phyloP scores from a whole-genome alignment of 139 green algal genomes.

The Chlorella sp. region DNA sequence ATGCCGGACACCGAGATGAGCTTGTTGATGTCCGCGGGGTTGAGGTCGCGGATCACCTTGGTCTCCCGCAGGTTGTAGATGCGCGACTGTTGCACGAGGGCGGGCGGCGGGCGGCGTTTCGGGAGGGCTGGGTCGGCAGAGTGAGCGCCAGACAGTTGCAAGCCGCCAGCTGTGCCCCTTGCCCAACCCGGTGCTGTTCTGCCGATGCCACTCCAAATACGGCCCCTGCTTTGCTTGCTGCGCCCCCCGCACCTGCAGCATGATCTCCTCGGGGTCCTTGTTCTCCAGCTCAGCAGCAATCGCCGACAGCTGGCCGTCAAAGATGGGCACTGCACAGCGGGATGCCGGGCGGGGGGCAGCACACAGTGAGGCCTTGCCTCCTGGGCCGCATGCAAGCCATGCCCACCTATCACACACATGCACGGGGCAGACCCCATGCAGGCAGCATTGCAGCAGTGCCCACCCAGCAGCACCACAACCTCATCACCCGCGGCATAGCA shows the following conservation, averaged over 20 bases:
- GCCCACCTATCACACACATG: not conserved
- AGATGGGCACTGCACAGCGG: constrained; percentile 45
- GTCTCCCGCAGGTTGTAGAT: constrained; percentile 89
- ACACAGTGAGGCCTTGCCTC: not conserved
- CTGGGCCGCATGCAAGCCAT: not conserved
- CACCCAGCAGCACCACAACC: not conserved
- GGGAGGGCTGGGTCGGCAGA: not conserved
- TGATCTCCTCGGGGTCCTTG: constrained; percentile 36
- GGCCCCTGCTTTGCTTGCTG: not conserved
- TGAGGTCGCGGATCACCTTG: constrained; percentile 92
- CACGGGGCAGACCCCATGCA: not conserved
- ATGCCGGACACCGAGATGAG: constrained; percentile 95
- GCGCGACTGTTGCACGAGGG: constrained; percentile 67
- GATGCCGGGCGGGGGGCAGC: not conserved
- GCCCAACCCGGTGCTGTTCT: no score
- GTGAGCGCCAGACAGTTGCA: not conserved
- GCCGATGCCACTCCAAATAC: not conserved
- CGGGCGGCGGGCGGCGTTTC: not conserved
- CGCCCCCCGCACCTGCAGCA: constrained; percentile 29
- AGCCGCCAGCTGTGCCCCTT: not conserved
- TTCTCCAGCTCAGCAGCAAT: constrained; percentile 45
- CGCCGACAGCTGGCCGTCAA: constrained; percentile 45
- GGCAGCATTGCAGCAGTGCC: not conserved
- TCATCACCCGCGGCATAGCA: no score
- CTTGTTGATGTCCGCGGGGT: constrained; percentile 93